Evolutionary conservation across 106 monocot genomes (phyloP).

Genomic region (Phalaenopsis aphrodite): DNA sequence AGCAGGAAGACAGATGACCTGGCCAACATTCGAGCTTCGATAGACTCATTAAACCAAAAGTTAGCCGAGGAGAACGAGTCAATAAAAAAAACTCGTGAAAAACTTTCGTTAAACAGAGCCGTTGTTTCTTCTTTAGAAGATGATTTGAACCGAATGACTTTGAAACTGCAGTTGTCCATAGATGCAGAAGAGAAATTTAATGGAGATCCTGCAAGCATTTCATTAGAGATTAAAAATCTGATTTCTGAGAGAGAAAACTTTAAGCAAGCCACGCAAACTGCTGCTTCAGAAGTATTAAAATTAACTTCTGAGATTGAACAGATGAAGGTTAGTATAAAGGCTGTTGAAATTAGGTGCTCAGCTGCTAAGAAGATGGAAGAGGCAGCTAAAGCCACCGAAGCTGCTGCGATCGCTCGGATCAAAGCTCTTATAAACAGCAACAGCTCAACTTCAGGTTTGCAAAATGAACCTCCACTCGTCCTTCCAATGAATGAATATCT

Average conservation of each 20-base stretch:
- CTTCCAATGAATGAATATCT: constrained; percentile 52
- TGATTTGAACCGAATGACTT: constrained; percentile 45
- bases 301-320: constrained; percentile 53
- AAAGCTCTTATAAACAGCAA: constrained; percentile 38
- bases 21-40: constrained; percentile 34
- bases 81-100: constrained; percentile 47
- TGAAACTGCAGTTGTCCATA: constrained; percentile 35
- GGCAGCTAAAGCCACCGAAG: constrained; percentile 64
- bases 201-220: constrained; percentile 25
- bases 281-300: constrained; percentile 42
- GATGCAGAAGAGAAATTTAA: constrained; percentile 15
- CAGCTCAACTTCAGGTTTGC: constrained; percentile 7
- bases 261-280: constrained; percentile 37
- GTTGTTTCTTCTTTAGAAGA: constrained; percentile 50
- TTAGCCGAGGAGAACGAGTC: constrained; percentile 49
- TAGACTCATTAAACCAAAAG: constrained; percentile 43
- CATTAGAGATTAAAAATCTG: constrained; percentile 49
- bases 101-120: constrained; percentile 40
- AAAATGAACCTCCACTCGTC: constrained; percentile 19
- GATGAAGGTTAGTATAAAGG: constrained; percentile 42
- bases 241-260: constrained; percentile 58
- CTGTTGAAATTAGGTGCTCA: constrained; percentile 43
- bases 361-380: constrained; percentile 86
- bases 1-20: constrained; percentile 53
- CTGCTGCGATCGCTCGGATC: constrained; percentile 46